These are phyloP conservation scores for Mucor lusitanicus DNA, from an alignment of 371 early-diverging fungal species.

Conservation along the genomic window DNA sequence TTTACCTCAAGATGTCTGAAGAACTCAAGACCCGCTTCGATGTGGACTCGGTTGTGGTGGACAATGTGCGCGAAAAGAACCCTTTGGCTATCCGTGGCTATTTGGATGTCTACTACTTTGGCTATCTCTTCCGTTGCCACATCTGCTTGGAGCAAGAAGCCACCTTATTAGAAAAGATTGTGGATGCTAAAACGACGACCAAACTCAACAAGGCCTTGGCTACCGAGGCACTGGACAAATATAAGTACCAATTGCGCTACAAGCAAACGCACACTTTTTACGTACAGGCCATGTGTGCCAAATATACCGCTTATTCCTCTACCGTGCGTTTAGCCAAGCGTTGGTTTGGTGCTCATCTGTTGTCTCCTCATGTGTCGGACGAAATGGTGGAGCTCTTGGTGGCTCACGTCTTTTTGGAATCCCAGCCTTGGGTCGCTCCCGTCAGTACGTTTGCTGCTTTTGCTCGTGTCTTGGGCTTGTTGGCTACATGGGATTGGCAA, in stretches of 20 bases:
- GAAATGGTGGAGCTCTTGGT: constrained; percentile 66
- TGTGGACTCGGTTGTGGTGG: constrained; percentile 42
- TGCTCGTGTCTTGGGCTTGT: constrained; percentile 68
- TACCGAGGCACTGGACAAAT: constrained; percentile 52
- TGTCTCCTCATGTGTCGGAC: constrained; percentile 58
- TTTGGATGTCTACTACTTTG: constrained; percentile 69
- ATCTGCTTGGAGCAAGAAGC: constrained; percentile 75
- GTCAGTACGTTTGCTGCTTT: constrained; percentile 71
- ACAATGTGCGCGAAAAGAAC: constrained; percentile 47
- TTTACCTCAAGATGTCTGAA: constrained; percentile 71
- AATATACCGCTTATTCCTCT: constrained; percentile 65
- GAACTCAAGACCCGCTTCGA: constrained; percentile 44
- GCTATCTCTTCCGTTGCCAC: constrained; percentile 77
- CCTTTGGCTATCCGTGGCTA: constrained; percentile 55
- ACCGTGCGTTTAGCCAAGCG: constrained; percentile 84
- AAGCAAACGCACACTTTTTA: constrained; percentile 66
- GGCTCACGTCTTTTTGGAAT: constrained; percentile 64
- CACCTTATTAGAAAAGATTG: constrained; percentile 55
- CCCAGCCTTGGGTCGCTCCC: constrained; percentile 65
- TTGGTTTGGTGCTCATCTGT: constrained; percentile 83
- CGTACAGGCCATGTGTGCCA: constrained; percentile 71
- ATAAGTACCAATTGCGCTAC: constrained; percentile 53
- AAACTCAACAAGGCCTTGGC: constrained; percentile 45
- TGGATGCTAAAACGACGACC: constrained; percentile 50
- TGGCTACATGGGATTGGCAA: constrained; percentile 77